Evolutionary conservation across 306 rosid genomes (phyloP).

Genomic region (Cajanus cajan): DNA sequence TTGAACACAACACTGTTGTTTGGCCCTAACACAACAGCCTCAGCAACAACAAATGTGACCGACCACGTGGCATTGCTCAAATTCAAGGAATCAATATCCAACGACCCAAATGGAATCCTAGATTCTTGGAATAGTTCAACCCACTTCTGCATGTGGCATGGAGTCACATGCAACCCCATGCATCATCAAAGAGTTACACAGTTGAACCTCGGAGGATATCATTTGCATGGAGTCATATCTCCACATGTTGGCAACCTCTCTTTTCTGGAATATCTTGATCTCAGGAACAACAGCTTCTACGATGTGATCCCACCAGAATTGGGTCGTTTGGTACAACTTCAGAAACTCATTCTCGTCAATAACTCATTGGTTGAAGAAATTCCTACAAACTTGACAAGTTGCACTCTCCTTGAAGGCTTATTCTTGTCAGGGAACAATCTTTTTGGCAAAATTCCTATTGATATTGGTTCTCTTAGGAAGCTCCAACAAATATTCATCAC

Average conservation of each 20-base stretch:
- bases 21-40: background rate
- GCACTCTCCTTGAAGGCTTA: background rate
- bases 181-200: constrained; percentile 29
- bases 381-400: constrained; percentile 34
- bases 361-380: constrained; percentile 38
- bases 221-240: constrained; percentile 35
- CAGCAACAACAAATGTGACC: constrained; percentile 15
- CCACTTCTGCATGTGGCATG: constrained; percentile 44
- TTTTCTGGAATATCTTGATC: constrained; percentile 13
- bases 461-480: constrained; percentile 27
- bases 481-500: background rate
- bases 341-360: background rate
- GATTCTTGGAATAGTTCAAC: constrained; percentile 41
- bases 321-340: constrained; percentile 16
- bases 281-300: constrained; percentile 15
- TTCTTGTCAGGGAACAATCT: background rate
- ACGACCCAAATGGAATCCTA: constrained; percentile 20
- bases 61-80: background rate
- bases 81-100: background rate
- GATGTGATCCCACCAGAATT: constrained; percentile 35
- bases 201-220: constrained; percentile 1
- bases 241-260: constrained; percentile 44
- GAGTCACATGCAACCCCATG: constrained; percentile 34
- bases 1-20: no score
- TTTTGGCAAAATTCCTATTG: constrained; percentile 3